Percentiles rank a stretch among this genome's conserved stretches.
These are phyloP conservation scores for Candida anutae DNA, from an alignment of 1,139 yeast genomes.

Conservation along the genomic window DNA sequence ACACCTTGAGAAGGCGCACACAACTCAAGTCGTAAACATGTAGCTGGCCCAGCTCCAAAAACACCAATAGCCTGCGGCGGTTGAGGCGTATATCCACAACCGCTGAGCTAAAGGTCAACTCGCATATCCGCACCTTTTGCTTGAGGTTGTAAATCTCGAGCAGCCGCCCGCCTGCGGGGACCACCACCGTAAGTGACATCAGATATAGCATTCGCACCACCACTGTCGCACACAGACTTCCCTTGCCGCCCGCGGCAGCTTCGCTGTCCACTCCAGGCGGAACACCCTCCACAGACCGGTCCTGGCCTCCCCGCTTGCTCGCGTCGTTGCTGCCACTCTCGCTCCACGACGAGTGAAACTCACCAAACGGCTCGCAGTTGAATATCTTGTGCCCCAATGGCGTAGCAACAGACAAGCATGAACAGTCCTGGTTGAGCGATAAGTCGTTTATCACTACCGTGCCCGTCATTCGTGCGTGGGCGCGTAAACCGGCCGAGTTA, in stretches of 20 bases:
- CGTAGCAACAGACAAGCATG: conserved; percentile 34
- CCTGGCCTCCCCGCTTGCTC: no score
- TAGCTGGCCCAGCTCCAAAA: conserved; percentile 53
- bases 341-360: conserved; percentile 30
- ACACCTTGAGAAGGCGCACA: conserved; percentile 57
- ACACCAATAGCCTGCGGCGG: conserved; percentile 55
- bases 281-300: no score
- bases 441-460: conserved; percentile 27
- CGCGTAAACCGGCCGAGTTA: no score
- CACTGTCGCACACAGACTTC: background rate
- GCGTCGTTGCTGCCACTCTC: no score
- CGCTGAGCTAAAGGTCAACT: conserved; percentile 56
- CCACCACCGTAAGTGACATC: conserved; percentile 60
- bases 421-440: conserved; percentile 38
- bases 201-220: conserved; percentile 55
- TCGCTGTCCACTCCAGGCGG: no score
- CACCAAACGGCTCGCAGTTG: conserved; percentile 44
- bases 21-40: conserved; percentile 69
- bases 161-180: conserved; percentile 43
- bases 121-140: conserved; percentile 62
- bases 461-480: no score
- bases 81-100: conserved; percentile 58
- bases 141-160: conserved; percentile 61
- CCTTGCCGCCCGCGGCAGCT: conserved; percentile 1
- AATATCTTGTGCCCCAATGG: conserved; percentile 27